Evolutionary conservation across 768 basidiomycete species (phyloP), one percentile per base, ranked within the genome.

Genomic region (Trametes punicea): DNA sequence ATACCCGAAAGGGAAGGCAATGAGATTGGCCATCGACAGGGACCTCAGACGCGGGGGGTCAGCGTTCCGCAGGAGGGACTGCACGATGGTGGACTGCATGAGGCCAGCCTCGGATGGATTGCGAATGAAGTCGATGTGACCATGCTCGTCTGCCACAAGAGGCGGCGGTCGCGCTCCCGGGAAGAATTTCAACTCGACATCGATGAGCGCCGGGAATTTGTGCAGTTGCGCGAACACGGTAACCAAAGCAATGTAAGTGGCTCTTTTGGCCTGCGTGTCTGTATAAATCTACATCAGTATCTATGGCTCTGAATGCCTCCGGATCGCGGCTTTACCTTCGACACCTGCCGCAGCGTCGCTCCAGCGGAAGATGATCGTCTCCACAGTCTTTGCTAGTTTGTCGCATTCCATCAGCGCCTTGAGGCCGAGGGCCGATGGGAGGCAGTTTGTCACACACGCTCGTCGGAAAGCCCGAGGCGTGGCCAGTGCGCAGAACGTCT

Each of bases 391-490:
- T 1, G 62, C 57, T 20, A 60, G 41, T 6, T 33, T 8, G 8
- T 39, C 38, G 39, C 44, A 46, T 13, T 55, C 39, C 46, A 60
- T 42, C 8, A 59, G 21, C 4, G 38, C 29, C 33, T 47, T 48
- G 8, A 56, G 46, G 4, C 55, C 55, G 2, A 3, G 25, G 1
- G 39, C 51, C 7, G 46, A 41, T 4, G 53, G 29, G 10, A 45
- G 52, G 20, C 21, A 52, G 34, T 62, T 59, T 3, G 46, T 50
- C 11, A 62, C 57, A 29, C 56, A 51, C 6, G 46, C 48, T 9
- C 55, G 56, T 7, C 34, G 41, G 33, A 62, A 62, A 2, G 58
- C 62, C 20, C 40, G 23, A 2, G 57, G 58, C 6, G 62, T 62
- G 1, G 58, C 58, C 20, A 60, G 42, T 5, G 50, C 44, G 29